Evolutionary conservation across 352 stramenopile species (phyloP).

Genomic region (Phytophthora brassicae): DNA sequence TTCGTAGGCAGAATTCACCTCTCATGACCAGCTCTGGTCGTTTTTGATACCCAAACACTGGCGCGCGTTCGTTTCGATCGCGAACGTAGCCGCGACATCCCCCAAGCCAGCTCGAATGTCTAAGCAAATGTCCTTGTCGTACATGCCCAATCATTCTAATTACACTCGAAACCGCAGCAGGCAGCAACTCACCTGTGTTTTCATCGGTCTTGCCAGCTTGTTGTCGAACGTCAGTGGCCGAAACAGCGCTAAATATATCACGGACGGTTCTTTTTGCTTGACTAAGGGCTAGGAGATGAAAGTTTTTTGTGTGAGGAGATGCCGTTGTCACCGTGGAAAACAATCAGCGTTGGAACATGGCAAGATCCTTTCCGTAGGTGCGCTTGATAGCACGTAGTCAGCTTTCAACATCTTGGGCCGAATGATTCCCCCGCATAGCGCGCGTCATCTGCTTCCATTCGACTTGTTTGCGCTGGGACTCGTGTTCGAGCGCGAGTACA

Average conservation of each 20-base stretch:
- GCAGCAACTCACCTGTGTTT: slow-evolving; percentile 6
- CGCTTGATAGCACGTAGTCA: not conserved
- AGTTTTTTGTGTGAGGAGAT: not conserved
- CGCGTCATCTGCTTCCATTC: not conserved
- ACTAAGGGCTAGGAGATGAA: not conserved
- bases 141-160: slow-evolving; percentile 1
- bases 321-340: not conserved
- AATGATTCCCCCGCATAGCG: not conserved
- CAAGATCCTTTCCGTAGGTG: too few relatives aligned
- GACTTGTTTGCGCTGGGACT: not conserved
- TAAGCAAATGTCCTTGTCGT: slow-evolving; percentile 1
- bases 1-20: not conserved
- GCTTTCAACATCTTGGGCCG: not conserved
- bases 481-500: not conserved
- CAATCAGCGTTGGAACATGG: not conserved
- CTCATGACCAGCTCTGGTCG: not conserved
- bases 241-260: slow-evolving; percentile 6
- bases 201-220: slow-evolving; percentile 2
- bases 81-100: slow-evolving; percentile 1
- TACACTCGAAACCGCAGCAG: too few relatives aligned
- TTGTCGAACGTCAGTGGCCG: slow-evolving; percentile 1
- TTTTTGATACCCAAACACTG: slow-evolving; percentile 9
- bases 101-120: slow-evolving; percentile 2
- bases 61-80: slow-evolving; percentile 2
- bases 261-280: not conserved